Evolutionary conservation across 1,284 basidiomycete species (phyloP), one percentile per base, ranked within the genome.

Genomic region (Moesziomyces aphidis): DNA sequence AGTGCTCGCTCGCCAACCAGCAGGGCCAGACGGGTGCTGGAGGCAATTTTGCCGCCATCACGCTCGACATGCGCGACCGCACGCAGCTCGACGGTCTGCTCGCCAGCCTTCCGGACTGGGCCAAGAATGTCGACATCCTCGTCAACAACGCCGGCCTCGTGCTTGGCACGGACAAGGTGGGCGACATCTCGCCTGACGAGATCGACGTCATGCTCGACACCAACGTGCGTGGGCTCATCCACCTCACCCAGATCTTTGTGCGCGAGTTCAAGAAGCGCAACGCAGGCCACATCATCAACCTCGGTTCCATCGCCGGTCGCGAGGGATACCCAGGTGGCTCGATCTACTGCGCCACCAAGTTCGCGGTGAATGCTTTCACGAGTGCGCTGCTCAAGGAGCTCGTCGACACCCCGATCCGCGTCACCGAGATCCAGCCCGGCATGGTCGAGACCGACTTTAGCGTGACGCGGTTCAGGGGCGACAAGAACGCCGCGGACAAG

Each of bases 221-320:
- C 50, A 99, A 99, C 85, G 94, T 97, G 52, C 88, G 93, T 68
- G 94, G 94, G 9, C 88, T 97, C 50, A 94, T 97, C 75, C 88
- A 91, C 21, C 86, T 95, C 77, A 93, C 92, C 9, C 93, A 95
- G 79, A 85, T 92, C 48, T 79, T 84, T 61, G 79, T 84, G 13
- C 52, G 61, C 15, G 94, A 94, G 73, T 97, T 99, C 89, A 98
- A 95, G 86, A 89, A 89, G 69, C 91, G 90, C 80, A 90, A 92
- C 76, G 86, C 90, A 0, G 97, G 97, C 0, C 95, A 97, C 86
- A 88, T 99, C 76, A 97, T 99, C 87, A 96, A 97, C 86, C 88
- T 99, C 63, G 95, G 97, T 50, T 95, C 93, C 15, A 90, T 99
- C 63, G 95, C 93, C 47, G 94, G 96, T 45, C 88, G 91, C 19